phyloP scores from a whole-genome alignment of 495 filamentous ascomycete genomes.

The Aspergillus leporis region DNA sequence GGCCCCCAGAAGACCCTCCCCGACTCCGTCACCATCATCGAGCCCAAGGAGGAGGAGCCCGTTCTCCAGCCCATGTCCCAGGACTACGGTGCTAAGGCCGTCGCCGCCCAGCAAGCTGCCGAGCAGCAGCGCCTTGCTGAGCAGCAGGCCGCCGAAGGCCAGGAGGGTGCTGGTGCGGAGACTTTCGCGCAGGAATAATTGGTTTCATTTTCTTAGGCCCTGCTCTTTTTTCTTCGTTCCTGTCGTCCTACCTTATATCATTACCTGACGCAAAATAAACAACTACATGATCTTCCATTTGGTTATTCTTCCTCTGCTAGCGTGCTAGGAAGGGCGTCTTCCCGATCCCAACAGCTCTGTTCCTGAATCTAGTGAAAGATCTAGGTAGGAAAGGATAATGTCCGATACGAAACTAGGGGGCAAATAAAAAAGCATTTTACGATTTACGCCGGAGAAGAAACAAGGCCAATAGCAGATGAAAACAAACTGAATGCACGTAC shows the following conservation, averaged over 20 bases:
- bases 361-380: slow-evolving; percentile 12
- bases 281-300: slow-evolving; percentile 40
- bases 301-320: neutral
- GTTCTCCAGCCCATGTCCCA: slow-evolving; percentile 92
- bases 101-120: slow-evolving; percentile 79
- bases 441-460: neutral
- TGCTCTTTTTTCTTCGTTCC: slow-evolving; percentile 34
- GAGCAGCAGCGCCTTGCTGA: slow-evolving; percentile 69
- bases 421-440: slow-evolving; percentile 6
- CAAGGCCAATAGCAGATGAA: neutral
- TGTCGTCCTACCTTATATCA: slow-evolving; percentile 42
- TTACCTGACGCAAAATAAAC: slow-evolving; percentile 45
- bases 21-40: slow-evolving; percentile 97
- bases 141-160: slow-evolving; percentile 54
- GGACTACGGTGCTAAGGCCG: slow-evolving; percentile 97
- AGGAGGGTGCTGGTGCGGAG: slow-evolving; percentile 46
- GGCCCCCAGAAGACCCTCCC: slow-evolving; percentile 95
- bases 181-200: slow-evolving; percentile 50
- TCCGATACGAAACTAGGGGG: slow-evolving; percentile 16
- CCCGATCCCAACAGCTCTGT: slow-evolving; percentile 6
- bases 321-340: slow-evolving; percentile 1
- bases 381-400: slow-evolving; percentile 18
- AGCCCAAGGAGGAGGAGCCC: slow-evolving; percentile 97
- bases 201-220: slow-evolving; percentile 30
- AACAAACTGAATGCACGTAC: neutral